Base-by-base conservation (phyloP, 176 grass and related monocot species). In the Oryza meridionalis region DNA sequence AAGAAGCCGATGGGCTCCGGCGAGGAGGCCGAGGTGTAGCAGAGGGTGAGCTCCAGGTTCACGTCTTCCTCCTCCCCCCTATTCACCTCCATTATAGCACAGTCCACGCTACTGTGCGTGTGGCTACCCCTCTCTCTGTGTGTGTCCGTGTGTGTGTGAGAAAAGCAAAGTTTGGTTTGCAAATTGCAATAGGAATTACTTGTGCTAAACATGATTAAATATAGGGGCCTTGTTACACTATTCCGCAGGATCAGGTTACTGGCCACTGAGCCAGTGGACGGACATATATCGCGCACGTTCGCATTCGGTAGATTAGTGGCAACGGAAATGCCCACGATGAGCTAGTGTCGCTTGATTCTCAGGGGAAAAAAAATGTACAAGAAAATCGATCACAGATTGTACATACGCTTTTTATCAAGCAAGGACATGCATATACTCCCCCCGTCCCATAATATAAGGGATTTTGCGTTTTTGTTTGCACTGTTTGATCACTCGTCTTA, bases 1-100 rank as follows among this genome's bases (percentile, higher is more conserved):
- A 31, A 31, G 83, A 93, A 86, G 72, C 96, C 85, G 0, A 76
- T 87, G 2, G 73, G 93, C 82, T 91, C 86, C 24, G 94, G 88
- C 0, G 94, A 84, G 0, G 69, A 73, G 19, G 73, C 81, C 3
- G 88, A 88, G 72, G 86, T 32, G 77, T 81, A 84, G 45, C 29
- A 51, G 9, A 91, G 86, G 32, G 84, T 84, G 44, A 96, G 88
- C 17, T 89, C 87, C 22, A 96, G 88, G 77, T 66, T 86, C 15
- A 93, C 84, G 32, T 91, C 84, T 35, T 50, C 76, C 9, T 78
- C 69, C 32, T 81, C 89, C 33, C 6, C 89, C 33, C 6, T 58
- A 25, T 89, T 84, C 77, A 75, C 55, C 45, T 87, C 80, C 87
- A 92, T 92, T 72, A 45, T 3, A 65, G 17, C 74, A 51, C 50